phyloP scores from a whole-genome alignment of 495 filamentous ascomycete genomes.

The Penicillium samsonianum region DNA sequence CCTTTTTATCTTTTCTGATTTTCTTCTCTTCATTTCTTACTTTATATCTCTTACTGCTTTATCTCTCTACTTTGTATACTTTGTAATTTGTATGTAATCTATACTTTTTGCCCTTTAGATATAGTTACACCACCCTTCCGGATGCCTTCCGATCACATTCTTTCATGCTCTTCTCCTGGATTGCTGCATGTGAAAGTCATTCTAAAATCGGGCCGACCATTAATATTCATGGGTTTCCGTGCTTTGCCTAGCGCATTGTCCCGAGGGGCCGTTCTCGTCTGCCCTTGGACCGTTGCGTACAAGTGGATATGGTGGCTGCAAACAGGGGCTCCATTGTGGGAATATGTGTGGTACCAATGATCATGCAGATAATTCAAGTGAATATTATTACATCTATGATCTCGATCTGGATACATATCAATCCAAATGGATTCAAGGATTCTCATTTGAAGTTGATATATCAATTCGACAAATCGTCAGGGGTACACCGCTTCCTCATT shows the following conservation, averaged over 20 bases:
- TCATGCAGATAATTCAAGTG: neutral
- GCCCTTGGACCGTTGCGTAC: conserved; percentile 4
- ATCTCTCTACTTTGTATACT: neutral
- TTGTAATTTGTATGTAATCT: no score
- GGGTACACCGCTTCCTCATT: neutral
- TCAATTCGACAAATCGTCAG: conserved; percentile 14
- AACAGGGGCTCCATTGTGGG: conserved; percentile 14
- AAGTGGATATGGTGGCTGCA: conserved; percentile 16
- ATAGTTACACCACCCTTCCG: conserved; percentile 10
- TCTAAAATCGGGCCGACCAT: conserved; percentile 21
- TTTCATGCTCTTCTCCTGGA: conserved; percentile 4
- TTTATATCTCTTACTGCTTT: neutral
- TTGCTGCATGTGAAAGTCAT: conserved; percentile 9
- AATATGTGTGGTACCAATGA: conserved; percentile 6
- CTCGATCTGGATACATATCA: neutral
- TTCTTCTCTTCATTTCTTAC: neutral
- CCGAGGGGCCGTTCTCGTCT: conserved; percentile 15
- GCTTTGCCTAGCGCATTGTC: conserved; percentile 5
- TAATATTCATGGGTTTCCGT: conserved; percentile 7
- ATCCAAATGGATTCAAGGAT: neutral
- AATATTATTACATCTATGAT: neutral
- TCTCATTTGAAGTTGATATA: no score
- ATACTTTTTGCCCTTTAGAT: neutral
- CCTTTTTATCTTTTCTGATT: conserved; percentile 1
- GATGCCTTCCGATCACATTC: conserved; percentile 10